These are phyloP conservation scores for Hanseniaspora meyeri DNA, from an alignment of 805 yeast genomes.

Conservation along the genomic window DNA sequence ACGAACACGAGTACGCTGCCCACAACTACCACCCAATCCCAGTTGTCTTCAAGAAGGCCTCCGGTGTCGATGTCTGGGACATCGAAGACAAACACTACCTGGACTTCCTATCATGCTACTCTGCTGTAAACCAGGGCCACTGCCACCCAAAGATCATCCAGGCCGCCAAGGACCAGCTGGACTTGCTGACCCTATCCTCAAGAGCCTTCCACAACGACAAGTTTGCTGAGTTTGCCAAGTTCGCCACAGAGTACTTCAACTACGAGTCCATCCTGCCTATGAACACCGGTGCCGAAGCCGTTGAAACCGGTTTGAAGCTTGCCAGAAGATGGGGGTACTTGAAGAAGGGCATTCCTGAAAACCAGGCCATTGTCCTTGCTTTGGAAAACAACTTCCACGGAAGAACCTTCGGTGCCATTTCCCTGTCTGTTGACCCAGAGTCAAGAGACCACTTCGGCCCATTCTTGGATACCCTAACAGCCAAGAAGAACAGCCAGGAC, in stretches of 20 bases:
- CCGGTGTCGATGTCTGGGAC: conserved; percentile 94
- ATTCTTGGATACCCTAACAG: conserved; percentile 70
- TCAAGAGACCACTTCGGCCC: conserved; percentile 86
- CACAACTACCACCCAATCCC: conserved; percentile 96
- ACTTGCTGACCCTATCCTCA: conserved; percentile 69
- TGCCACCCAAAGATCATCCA: conserved; percentile 85
- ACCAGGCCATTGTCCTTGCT: conserved; percentile 76
- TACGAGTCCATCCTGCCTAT: conserved; percentile 91
- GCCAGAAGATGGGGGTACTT: conserved; percentile 97
- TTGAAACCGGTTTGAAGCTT: conserved; percentile 82
- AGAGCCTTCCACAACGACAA: conserved; percentile 87
- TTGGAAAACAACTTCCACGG: conserved; percentile 93
- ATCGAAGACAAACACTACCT: conserved; percentile 92
- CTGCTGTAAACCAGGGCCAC: conserved; percentile 97
- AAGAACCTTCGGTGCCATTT: conserved; percentile 85
- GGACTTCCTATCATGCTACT: conserved; percentile 87
- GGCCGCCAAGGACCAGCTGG: conserved; percentile 81
- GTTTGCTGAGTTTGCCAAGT: conserved; percentile 78
- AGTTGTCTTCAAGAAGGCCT: conserved; percentile 76
- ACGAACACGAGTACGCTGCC: conserved; percentile 76
- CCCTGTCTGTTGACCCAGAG: conserved; percentile 83
- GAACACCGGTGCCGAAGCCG: conserved; percentile 99
- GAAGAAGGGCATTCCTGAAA: conserved; percentile 68
- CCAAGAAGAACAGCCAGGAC: conserved; percentile 64
- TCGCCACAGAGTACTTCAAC: conserved; percentile 72